A percentile compares a stretch with the other conserved stretches of the same genome.
phyloP scores from a whole-genome alignment of 805 yeast species.

The Hanseniaspora clermontiae region DNA sequence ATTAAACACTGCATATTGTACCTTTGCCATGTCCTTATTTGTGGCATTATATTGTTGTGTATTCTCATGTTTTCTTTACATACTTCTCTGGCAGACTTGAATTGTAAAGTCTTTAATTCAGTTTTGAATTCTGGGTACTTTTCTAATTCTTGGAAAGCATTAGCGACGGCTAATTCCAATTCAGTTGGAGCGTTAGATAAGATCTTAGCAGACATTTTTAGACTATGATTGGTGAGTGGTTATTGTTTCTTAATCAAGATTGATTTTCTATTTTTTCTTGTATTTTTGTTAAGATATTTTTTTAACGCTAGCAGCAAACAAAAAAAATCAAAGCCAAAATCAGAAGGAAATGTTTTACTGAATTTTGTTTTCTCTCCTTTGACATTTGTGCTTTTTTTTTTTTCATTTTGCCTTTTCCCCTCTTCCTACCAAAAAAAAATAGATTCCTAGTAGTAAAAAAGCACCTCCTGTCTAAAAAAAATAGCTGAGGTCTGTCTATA shows the following conservation, averaged over 20 bases:
- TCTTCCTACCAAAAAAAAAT: not conserved
- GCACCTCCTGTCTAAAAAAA: not conserved
- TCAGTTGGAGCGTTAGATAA: conserved; percentile 92
- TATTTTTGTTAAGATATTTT: no score
- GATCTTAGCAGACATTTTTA: conserved; percentile 91
- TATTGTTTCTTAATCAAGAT: not conserved
- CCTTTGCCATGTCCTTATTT: not conserved
- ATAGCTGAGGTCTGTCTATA: not conserved
- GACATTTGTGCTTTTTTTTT: not conserved
- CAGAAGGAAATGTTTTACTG: not conserved
- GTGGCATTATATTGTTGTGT: not conserved
- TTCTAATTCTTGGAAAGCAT: conserved; percentile 95
- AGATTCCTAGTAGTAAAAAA: no score
- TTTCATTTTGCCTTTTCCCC: not conserved
- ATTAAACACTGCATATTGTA: not conserved
- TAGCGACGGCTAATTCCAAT: conserved; percentile 98
- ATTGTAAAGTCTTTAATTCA: conserved; percentile 95
- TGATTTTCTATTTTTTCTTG: not conserved
- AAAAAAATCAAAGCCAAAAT: no score
- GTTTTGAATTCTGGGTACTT: conserved; percentile 93
- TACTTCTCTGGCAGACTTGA: conserved; percentile 92
- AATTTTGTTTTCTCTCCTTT: not conserved
- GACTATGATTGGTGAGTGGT: conserved; percentile 17
- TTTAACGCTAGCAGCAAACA: no score
- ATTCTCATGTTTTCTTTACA: conserved; percentile 20